Percentiles rank a stretch among this genome's conserved stretches.
Evolutionary conservation across 202 grass and related monocot genomes (phyloP).

Genomic region (Carex arenaria): DNA sequence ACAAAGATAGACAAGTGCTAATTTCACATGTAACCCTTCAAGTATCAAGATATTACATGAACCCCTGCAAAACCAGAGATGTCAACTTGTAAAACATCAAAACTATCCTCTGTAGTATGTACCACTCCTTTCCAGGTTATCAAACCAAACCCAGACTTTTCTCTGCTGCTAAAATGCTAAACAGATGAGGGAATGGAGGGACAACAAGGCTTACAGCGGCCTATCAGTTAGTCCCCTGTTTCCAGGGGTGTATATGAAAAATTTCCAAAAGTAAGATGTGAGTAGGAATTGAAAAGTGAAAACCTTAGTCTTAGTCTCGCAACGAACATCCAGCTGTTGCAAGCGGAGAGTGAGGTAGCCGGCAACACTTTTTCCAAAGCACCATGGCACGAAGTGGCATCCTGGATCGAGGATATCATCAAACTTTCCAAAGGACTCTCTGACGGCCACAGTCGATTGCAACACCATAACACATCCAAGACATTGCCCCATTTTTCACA

Average conservation of each 20-base stretch:
- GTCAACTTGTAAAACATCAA: background rate
- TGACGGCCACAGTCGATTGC: constrained; percentile 75
- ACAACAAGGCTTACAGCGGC: background rate
- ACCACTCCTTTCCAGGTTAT: background rate
- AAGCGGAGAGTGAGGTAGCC: constrained; percentile 72
- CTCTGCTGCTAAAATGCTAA: background rate
- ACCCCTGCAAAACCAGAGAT: background rate
- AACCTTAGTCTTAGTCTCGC: constrained; percentile 93
- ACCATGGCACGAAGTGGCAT: constrained; percentile 76
- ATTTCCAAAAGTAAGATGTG: background rate
- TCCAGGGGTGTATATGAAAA: background rate
- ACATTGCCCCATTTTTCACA: constrained; percentile 57
- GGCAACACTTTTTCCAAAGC: constrained; percentile 52
- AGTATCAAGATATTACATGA: background rate
- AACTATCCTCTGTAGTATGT: background rate
- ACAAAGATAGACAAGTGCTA: background rate
- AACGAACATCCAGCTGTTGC: constrained; percentile 78
- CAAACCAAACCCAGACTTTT: background rate
- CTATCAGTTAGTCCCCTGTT: background rate
- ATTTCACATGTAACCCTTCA: background rate
- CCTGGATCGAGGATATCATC: constrained; percentile 67
- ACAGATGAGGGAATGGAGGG: background rate
- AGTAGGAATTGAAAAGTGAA: background rate
- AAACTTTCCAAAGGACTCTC: constrained; percentile 80
- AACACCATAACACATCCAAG: constrained; percentile 60